Conservation (phyloP, 2,329 filamentous ascomycete species). For the Aciculosporium take region DNA sequence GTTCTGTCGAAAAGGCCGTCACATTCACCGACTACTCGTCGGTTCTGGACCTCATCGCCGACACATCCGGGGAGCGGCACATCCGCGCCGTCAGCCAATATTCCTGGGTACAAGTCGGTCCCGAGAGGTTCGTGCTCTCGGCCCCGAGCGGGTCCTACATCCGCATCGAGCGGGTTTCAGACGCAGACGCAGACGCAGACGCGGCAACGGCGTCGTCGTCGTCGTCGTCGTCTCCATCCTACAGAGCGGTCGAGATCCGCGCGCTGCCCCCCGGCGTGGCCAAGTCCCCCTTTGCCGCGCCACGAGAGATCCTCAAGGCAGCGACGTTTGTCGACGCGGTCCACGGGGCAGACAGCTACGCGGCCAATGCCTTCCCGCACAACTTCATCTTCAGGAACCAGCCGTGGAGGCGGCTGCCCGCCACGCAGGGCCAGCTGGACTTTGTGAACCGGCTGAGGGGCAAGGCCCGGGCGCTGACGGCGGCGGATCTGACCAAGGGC, state of each 20-base stretch:
- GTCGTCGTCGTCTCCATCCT: conserved; percentile 16
- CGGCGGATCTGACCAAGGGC: conserved; percentile 56
- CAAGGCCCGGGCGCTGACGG: conserved; percentile 36
- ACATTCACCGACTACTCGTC: conserved; percentile 85
- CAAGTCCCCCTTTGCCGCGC: conserved; percentile 51
- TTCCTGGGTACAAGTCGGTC: conserved; percentile 71
- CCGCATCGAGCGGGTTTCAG: conserved; percentile 30
- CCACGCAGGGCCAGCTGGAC: conserved; percentile 50
- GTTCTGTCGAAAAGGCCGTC: conserved; percentile 31
- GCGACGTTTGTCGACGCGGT: conserved; percentile 60
- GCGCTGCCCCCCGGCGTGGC: conserved; percentile 28
- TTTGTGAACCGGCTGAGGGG: conserved; percentile 54
- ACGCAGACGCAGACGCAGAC: conserved; percentile 1
- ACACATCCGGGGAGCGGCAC: conserved; percentile 63
- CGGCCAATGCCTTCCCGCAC: conserved; percentile 48
- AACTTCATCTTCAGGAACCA: conserved; percentile 52
- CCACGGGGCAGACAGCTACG: conserved; percentile 73
- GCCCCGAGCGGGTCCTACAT: conserved; percentile 49
- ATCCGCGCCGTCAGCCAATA: conserved; percentile 62
- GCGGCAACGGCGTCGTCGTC: background rate
- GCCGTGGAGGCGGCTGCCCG: conserved; percentile 54
- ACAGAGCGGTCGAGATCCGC: conserved; percentile 33
- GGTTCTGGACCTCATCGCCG: conserved; percentile 78
- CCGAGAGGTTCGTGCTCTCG: conserved; percentile 55
- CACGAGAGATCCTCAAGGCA: conserved; percentile 52